Conservation (phyloP, 2,329 filamentous ascomycete species). For the Cadophora sp. region DNA sequence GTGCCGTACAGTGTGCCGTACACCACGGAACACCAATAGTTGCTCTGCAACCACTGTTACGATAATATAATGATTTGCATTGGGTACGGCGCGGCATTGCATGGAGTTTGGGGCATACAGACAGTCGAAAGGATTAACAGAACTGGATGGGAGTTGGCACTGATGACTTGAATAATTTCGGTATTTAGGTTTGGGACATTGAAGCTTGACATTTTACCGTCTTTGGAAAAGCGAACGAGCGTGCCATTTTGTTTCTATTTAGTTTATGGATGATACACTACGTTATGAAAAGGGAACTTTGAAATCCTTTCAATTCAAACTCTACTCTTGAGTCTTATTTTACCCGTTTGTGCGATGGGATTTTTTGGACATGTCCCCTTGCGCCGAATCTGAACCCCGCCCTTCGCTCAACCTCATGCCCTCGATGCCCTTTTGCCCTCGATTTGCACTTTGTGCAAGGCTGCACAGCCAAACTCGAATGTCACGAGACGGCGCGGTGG, state of each 20-base stretch:
- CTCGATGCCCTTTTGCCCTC: slow-evolving; percentile 1
- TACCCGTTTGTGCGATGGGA: background rate
- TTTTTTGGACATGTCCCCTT: background rate
- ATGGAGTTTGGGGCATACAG: background rate
- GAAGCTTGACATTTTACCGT: background rate
- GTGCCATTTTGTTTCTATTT: background rate
- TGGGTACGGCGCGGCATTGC: background rate
- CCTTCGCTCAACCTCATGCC: background rate
- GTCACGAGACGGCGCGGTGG: background rate
- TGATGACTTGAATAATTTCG: background rate
- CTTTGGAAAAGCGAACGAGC: background rate
- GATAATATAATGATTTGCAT: slow-evolving; percentile 1
- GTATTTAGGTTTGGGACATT: background rate
- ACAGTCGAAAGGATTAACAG: background rate
- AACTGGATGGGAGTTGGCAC: slow-evolving; percentile 4
- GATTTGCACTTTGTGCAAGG: slow-evolving; percentile 2
- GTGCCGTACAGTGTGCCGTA: background rate
- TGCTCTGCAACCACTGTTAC: background rate
- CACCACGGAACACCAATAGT: background rate
- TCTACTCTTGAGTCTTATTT: background rate
- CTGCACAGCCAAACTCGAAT: background rate
- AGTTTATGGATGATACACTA: slow-evolving; percentile 1
- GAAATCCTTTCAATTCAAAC: background rate
- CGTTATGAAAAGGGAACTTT: background rate
- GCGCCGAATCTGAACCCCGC: too few species aligned